phyloP scores from a whole-genome alignment of 345 rosid species.

The Lagerstroemia speciosa region DNA sequence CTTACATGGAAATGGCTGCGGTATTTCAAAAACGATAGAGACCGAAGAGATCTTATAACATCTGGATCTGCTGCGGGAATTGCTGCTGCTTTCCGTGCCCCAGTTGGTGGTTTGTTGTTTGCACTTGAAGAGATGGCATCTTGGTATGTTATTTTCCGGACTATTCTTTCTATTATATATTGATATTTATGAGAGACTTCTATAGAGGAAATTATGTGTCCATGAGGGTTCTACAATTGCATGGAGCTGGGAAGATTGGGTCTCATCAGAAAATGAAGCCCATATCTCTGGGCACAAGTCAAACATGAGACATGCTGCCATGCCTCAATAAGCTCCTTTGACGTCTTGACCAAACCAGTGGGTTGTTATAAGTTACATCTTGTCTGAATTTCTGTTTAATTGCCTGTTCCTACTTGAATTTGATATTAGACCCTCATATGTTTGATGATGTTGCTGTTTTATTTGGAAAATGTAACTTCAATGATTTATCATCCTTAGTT shows the following conservation, averaged over 20 bases:
- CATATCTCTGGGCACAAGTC: not conserved
- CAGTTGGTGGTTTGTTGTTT: slow-evolving; percentile 86
- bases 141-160: slow-evolving; percentile 37
- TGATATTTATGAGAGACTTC: not conserved
- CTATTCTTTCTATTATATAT: not conserved
- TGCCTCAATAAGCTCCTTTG: not conserved
- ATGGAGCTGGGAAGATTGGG: not conserved
- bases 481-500: not conserved
- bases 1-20: slow-evolving; percentile 80
- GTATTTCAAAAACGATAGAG: slow-evolving; percentile 75
- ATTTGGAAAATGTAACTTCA: not conserved
- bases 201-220: not conserved
- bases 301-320: no score
- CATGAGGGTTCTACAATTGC: not conserved
- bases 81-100: slow-evolving; percentile 86
- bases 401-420: not conserved
- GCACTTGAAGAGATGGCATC: slow-evolving; percentile 95
- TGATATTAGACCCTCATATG: not conserved
- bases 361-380: not conserved
- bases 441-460: not conserved
- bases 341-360: not conserved
- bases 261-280: not conserved
- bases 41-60: slow-evolving; percentile 82
- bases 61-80: slow-evolving; percentile 98
- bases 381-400: not conserved